Conservation (phyloP, 2,329 filamentous ascomycete genomes). For the Claviceps sorghi region DNA sequence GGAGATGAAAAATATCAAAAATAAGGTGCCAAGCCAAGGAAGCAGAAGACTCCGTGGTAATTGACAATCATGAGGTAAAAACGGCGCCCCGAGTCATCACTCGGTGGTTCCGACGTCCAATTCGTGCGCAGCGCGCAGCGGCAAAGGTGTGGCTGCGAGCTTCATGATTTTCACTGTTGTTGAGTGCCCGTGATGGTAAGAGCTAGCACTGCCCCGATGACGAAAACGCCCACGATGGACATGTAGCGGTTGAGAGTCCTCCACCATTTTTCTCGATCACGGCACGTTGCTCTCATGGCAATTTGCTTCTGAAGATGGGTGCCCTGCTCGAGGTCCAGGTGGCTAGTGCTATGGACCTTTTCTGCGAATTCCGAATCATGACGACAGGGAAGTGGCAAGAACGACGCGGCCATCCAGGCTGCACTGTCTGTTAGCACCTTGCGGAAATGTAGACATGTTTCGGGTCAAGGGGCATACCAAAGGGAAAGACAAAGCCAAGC, state of each 20-base stretch:
- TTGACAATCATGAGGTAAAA: not conserved
- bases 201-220: slow-evolving; percentile 36
- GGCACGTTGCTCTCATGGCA: slow-evolving; percentile 30
- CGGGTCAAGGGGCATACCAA: slow-evolving; percentile 34
- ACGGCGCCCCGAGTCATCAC: not conserved
- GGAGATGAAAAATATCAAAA: not conserved
- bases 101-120: not conserved
- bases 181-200: slow-evolving; percentile 39
- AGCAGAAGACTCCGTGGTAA: not conserved
- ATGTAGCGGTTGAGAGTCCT: slow-evolving; percentile 43
- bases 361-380: slow-evolving; percentile 39
- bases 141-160: not conserved
- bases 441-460: not conserved
- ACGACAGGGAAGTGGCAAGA: slow-evolving; percentile 54
- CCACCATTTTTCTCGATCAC: slow-evolving; percentile 44
- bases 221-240: slow-evolving; percentile 39
- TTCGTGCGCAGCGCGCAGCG: not conserved
- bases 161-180: slow-evolving; percentile 28
- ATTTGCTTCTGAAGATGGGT: slow-evolving; percentile 19
- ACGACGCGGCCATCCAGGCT: slow-evolving; percentile 70
- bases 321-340: slow-evolving; percentile 23
- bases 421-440: slow-evolving; percentile 8
- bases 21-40: not conserved
- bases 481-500: slow-evolving; percentile 62
- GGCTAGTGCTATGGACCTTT: slow-evolving; percentile 24